Conservation (phyloP, 257 asterid species). For the Linderniella brevidens region DNA sequence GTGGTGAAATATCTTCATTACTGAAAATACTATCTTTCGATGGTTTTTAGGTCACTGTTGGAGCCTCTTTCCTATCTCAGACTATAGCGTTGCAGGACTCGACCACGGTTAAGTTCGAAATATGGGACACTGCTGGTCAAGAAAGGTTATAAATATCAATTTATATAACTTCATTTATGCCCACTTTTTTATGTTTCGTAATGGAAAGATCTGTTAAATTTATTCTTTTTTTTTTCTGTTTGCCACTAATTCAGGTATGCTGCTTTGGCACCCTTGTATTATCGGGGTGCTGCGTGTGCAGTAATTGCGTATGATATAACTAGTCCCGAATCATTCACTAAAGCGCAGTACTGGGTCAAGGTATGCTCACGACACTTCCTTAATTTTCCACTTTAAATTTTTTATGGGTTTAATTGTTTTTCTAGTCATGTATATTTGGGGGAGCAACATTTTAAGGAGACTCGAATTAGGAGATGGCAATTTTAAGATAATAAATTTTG, state of each 20-base stretch:
- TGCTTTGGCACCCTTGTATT: slow-evolving; percentile 73
- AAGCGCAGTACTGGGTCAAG: slow-evolving; percentile 90
- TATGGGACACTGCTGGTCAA: slow-evolving; percentile 99
- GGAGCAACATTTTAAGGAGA: no score
- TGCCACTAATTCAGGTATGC: slow-evolving; percentile 37
- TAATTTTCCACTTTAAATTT: not conserved
- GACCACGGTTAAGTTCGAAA: slow-evolving; percentile 90
- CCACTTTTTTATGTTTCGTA: not conserved
- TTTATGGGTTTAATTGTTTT: not conserved
- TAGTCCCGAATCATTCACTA: slow-evolving; percentile 71
- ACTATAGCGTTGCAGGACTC: slow-evolving; percentile 94
- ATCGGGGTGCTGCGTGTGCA: slow-evolving; percentile 91
- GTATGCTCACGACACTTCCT: slow-evolving; percentile 15
- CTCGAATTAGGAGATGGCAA: no score
- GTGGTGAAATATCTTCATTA: slow-evolving; percentile 4
- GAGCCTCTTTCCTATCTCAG: slow-evolving; percentile 93
- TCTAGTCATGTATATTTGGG: no score
- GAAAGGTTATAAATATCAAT: slow-evolving; percentile 41
- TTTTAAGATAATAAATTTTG: no score
- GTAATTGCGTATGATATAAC: slow-evolving; percentile 83
- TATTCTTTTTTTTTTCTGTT: not conserved
- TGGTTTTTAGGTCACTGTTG: slow-evolving; percentile 62
- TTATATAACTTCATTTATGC: not conserved
- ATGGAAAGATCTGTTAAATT: not conserved
- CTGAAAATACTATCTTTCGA: slow-evolving; percentile 12